Conservation (phyloP, 1,284 basidiomycete species). For the Ustilago cynodontis region DNA sequence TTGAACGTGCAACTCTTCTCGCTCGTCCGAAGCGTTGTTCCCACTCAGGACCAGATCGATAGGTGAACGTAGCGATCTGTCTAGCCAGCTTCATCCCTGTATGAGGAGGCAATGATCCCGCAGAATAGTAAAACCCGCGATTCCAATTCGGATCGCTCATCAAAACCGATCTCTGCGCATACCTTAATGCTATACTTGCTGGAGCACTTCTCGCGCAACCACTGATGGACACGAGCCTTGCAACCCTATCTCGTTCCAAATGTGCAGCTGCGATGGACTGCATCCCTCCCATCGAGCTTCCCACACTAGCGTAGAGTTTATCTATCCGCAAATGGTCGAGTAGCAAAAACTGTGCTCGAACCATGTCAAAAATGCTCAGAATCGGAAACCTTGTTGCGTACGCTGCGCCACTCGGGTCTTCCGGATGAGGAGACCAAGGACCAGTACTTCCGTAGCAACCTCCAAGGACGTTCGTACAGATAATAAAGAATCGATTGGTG, state of each 20-base stretch:
- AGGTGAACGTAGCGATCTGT: conserved; percentile 99
- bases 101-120: conserved; percentile 84
- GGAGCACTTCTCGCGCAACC: conserved; percentile 92
- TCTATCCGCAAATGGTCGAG: conserved; percentile 87
- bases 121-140: conserved; percentile 94
- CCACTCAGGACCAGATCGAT: conserved; percentile 99
- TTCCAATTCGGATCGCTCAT: conserved; percentile 99
- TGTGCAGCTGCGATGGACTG: conserved; percentile 95
- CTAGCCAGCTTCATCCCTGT: conserved; percentile 98
- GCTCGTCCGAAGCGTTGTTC: conserved; percentile 93
- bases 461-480: conserved; percentile 97
- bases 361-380: conserved; percentile 95
- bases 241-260: conserved; percentile 88
- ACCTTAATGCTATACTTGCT: conserved; percentile 92
- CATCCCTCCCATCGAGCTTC: conserved; percentile 97
- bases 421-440: conserved; percentile 82
- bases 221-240: conserved; percentile 90
- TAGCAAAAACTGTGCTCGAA: conserved; percentile 86
- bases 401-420: conserved; percentile 72
- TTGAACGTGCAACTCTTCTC: conserved; percentile 71
- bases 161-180: conserved; percentile 91
- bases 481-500: conserved; percentile 90
- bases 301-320: conserved; percentile 90
- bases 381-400: conserved; percentile 94
- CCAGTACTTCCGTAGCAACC: conserved; percentile 98